Percentiles rank a stretch among this genome's conserved stretches.
These are phyloP conservation scores for Leavenworthia alabamica DNA, from an alignment of 345 rosid genomes.

Conservation along the genomic window DNA sequence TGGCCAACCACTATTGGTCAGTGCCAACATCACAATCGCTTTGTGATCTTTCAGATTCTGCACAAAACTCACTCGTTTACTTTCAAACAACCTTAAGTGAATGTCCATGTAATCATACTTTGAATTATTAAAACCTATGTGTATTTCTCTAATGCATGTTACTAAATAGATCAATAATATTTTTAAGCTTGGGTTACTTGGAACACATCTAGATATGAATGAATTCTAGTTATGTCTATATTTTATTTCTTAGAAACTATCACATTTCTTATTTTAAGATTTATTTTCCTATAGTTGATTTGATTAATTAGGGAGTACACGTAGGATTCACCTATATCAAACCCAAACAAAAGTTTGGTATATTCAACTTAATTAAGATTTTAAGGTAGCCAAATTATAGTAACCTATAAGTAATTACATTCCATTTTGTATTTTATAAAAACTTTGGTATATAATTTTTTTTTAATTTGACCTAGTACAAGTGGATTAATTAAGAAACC, in stretches of 20 bases:
- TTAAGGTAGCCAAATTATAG: not conserved
- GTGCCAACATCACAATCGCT: not conserved
- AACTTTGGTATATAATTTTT: no score
- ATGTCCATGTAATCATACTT: conserved; percentile 53
- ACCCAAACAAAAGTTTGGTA: not conserved
- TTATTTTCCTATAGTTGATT: not conserved
- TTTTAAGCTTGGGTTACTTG: no score
- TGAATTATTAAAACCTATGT: conserved; percentile 50
- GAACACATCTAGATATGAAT: conserved; percentile 50
- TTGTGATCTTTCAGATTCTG: not conserved
- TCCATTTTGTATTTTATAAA: no score
- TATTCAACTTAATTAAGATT: no score
- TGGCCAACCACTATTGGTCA: not conserved
- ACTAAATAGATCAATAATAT: no score
- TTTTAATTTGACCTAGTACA: conserved; percentile 6
- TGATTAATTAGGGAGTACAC: not conserved
- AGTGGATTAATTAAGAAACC: not conserved
- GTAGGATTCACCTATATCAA: not conserved
- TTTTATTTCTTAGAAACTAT: no score
- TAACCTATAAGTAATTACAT: not conserved
- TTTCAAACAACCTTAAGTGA: conserved; percentile 58
- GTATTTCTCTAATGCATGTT: no score
- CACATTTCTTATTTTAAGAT: not conserved
- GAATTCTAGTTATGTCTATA: conserved; percentile 35
- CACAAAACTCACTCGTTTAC: not conserved